Evolutionary conservation across 345 rosid species (phyloP).

Genomic region (Salix arbutifolia): DNA sequence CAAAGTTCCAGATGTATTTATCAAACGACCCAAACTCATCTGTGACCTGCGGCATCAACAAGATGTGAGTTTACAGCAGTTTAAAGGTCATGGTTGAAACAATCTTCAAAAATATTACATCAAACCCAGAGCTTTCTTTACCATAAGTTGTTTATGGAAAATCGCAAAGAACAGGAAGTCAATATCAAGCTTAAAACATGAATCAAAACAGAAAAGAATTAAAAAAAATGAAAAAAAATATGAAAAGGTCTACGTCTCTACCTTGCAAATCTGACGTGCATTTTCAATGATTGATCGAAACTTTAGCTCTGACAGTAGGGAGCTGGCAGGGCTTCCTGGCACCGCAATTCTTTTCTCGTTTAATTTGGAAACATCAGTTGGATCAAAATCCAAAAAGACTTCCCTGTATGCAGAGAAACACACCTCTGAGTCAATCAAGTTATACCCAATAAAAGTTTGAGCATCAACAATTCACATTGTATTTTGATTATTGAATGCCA

Average conservation of each 20-base stretch:
- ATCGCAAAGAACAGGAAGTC: background rate
- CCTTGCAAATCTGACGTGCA: slow-evolving; percentile 70
- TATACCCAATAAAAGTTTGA: background rate
- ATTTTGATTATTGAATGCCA: background rate
- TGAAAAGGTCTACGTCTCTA: slow-evolving; percentile 11
- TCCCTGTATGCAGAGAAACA: slow-evolving; percentile 43
- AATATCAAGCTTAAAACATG: background rate
- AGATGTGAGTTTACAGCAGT: slow-evolving; percentile 28
- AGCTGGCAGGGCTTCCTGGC: slow-evolving; percentile 53
- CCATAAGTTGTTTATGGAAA: background rate
- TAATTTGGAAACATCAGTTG: slow-evolving; percentile 51
- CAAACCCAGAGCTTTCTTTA: background rate
- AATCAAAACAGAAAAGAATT: background rate
- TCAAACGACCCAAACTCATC: slow-evolving; percentile 73
- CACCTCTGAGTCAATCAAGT: background rate
- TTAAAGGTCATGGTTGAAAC: slow-evolving; percentile 14
- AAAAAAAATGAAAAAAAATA: background rate
- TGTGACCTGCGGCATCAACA: slow-evolving; percentile 57
- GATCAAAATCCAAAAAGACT: slow-evolving; percentile 68
- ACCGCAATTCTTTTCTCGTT: slow-evolving; percentile 60
- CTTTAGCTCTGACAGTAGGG: slow-evolving; percentile 58
- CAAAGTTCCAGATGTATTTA: slow-evolving; percentile 79
- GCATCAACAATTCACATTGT: background rate
- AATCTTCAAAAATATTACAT: background rate
- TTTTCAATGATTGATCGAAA: slow-evolving; percentile 67